Base-by-base conservation (phyloP, 352 stramenopile species). In the Elongisporangium anandrum region DNA sequence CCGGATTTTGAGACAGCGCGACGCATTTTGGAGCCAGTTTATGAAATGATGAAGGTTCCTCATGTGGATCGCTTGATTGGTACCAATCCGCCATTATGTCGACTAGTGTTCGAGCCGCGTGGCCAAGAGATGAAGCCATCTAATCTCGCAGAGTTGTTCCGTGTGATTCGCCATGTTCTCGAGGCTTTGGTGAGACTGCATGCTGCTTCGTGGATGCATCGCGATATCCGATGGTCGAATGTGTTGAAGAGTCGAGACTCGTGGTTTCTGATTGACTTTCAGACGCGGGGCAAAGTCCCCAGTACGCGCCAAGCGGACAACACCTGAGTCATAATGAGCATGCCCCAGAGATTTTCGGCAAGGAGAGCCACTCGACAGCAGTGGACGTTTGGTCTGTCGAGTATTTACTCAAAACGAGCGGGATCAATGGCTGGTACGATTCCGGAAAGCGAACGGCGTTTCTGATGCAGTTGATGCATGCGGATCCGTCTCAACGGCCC, bases 181-280 rank as follows among this genome's bases (percentile, higher is more conserved):
- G n/a, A n/a, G n/a, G 51, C 51, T 20, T 34, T 56, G 23, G 51
- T 56, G 23, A 34, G 41, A 22, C 10, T 56, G 23, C 51, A 56
- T 56, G 12, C 51, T 56, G 20, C 23, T 7, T 56, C 51, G 12
- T 56, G 51, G 51, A 56, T 56, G 51, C 51, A 56, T 56, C 51
- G 4, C 16, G 51, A 56, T 56, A 56, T 56, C 23, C 51, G 23
- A 56, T 38, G 12, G 51, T 22, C 51, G n/a, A n/a, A n/a, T n/a
- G n/a, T n/a, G n/a, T n/a, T 24, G 22, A 24, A 22, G 3, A 3
- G 10, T 56, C 51, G 22, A 51, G 51, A 56, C 16, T 9, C 51
- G 51, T 56, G 51, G 23, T 56, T 24, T 7, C 51, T 56, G 23
- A 56, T 56, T 24, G 51, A 38, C 23, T 56, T 12, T 3, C 22